These are phyloP conservation scores for Leavenworthia alabamica DNA, from an alignment of 345 rosid species.

Conservation along the genomic window DNA sequence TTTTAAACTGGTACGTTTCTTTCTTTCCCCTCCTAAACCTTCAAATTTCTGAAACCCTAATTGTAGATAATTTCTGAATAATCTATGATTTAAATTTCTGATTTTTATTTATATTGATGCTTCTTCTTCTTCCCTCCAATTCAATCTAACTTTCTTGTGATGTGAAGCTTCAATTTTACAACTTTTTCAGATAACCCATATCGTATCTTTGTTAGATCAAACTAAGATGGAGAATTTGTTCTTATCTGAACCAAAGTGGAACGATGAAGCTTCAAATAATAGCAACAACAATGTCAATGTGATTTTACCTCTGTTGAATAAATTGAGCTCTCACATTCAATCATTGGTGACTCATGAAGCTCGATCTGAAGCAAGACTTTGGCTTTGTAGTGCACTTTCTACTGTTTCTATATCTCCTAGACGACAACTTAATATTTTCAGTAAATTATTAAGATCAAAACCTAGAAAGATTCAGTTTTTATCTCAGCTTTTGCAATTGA, in stretches of 20 bases:
- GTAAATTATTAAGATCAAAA: conserved; percentile 45
- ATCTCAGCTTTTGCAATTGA: conserved; percentile 53
- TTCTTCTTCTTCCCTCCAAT: neutral
- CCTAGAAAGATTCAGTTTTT: conserved; percentile 39
- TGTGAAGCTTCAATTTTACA: neutral
- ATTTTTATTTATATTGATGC: neutral
- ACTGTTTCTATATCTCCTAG: conserved; percentile 35
- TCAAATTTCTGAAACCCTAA: neutral
- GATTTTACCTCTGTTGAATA: conserved; percentile 41
- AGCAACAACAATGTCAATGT: conserved; percentile 18
- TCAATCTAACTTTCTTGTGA: neutral
- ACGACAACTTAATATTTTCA: conserved; percentile 47
- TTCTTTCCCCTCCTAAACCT: neutral
- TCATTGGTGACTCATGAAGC: conserved; percentile 49
- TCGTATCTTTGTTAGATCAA: neutral
- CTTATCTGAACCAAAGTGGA: conserved; percentile 41
- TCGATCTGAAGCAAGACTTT: conserved; percentile 76
- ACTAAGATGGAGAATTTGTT: conserved; percentile 36
- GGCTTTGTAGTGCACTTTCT: conserved; percentile 64
- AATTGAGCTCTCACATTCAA: conserved; percentile 51
- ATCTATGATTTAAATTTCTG: neutral
- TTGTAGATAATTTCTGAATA: neutral
- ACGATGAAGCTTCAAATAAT: conserved; percentile 23
- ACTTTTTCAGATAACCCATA: neutral
- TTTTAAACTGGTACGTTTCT: neutral